These are phyloP conservation scores for Fusarium guadeloupense DNA, from an alignment of 2,329 filamentous ascomycete genomes.

Conservation along the genomic window DNA sequence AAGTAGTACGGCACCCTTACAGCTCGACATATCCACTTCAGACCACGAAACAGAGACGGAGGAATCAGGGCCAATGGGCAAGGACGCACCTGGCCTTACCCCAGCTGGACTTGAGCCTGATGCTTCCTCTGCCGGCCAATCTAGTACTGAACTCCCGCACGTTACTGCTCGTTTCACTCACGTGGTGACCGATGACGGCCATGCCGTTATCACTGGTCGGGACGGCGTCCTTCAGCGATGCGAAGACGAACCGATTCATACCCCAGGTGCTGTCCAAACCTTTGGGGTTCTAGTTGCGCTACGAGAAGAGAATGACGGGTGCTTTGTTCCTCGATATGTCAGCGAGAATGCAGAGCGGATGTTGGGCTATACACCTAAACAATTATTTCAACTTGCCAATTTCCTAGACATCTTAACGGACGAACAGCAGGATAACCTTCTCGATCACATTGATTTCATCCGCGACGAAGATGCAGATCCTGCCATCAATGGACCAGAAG, in stretches of 20 bases:
- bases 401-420: constrained; percentile 87
- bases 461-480: constrained; percentile 83
- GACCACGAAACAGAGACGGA: constrained; percentile 49
- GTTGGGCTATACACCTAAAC: constrained; percentile 78
- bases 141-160: constrained; percentile 53
- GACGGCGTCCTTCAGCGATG: constrained; percentile 79
- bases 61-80: constrained; percentile 34
- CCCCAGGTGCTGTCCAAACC: constrained; percentile 81
- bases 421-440: constrained; percentile 82
- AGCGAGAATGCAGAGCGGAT: constrained; percentile 83
- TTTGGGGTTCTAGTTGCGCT: constrained; percentile 83
- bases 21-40: constrained; percentile 46
- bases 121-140: constrained; percentile 35
- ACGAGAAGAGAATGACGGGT: constrained; percentile 73
- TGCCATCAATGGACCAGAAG: constrained; percentile 79
- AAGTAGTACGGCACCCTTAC: constrained; percentile 46
- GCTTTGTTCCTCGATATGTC: constrained; percentile 74
- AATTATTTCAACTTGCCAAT: constrained; percentile 77
- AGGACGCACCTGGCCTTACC: background rate
- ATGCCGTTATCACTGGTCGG: constrained; percentile 83
- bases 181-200: constrained; percentile 77
- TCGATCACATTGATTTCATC: constrained; percentile 90
- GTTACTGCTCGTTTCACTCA: constrained; percentile 83
- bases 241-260: constrained; percentile 91
- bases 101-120: constrained; percentile 12